Evolutionary conservation across 2,329 filamentous ascomycete species (phyloP).

Genomic region (Fusarium sp.): DNA sequence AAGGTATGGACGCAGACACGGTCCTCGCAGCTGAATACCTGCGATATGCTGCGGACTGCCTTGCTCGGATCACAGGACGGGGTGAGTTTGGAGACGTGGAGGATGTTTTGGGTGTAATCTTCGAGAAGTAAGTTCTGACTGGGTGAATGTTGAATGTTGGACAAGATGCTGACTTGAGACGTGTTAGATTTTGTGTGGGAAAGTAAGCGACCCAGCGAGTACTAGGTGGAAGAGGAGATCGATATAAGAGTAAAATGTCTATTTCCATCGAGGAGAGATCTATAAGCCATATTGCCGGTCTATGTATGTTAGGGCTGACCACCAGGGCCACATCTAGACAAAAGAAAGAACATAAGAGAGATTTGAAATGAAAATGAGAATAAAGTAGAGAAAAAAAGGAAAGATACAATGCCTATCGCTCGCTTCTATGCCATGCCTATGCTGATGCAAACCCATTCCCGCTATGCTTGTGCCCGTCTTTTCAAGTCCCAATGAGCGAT

Average conservation of each 20-base stretch:
- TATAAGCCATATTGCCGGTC: conserved; percentile 33
- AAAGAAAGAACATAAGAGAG: conserved; percentile 10
- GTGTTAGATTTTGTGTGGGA: conserved; percentile 59
- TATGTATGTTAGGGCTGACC: conserved; percentile 29
- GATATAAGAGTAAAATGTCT: conserved; percentile 11
- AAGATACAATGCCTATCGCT: conserved; percentile 22
- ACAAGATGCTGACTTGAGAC: conserved; percentile 32
- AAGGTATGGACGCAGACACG: conserved; percentile 74
- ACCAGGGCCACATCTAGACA: conserved; percentile 30
- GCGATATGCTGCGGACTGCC: conserved; percentile 79
- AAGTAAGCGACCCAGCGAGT: conserved; percentile 48
- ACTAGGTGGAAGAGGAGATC: neutral
- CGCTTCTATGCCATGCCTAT: conserved; percentile 23
- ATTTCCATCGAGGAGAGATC: conserved; percentile 21
- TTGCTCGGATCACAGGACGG: conserved; percentile 89
- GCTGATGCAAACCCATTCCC: conserved; percentile 9
- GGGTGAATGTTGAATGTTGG: neutral
- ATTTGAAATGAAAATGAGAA: conserved; percentile 3
- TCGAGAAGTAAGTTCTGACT: conserved; percentile 82
- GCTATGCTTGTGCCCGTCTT: conserved; percentile 13
- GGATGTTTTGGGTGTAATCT: conserved; percentile 94
- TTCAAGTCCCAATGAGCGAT: conserved; percentile 30
- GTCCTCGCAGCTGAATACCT: conserved; percentile 92
- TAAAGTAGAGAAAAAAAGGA: conserved; percentile 18
- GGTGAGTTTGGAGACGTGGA: conserved; percentile 91